Evolutionary conservation across 108 stramenopile genomes (phyloP).

Genomic region (Fragilariopsis cylindrus): DNA sequence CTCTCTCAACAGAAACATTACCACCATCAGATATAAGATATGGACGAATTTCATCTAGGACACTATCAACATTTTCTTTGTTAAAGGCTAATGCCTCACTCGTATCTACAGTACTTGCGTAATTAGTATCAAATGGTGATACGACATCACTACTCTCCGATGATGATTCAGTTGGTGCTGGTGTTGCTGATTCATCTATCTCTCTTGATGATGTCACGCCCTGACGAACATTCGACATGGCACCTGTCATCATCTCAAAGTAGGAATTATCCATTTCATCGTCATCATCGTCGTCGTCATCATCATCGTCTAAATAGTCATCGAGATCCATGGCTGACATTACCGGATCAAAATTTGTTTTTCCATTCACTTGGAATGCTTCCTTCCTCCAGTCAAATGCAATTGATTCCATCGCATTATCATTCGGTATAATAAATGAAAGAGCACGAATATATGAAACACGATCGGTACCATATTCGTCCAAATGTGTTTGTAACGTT

Average conservation of each 20-base stretch:
- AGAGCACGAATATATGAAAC: slow-evolving; percentile 72
- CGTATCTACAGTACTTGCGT: slow-evolving; percentile 14
- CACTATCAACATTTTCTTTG: slow-evolving; percentile 88
- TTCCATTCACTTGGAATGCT: slow-evolving; percentile 52
- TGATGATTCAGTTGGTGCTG: background rate
- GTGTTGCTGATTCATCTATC: background rate
- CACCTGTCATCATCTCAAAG: slow-evolving; percentile 62
- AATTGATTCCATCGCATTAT: slow-evolving; percentile 77
- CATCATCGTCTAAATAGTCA: slow-evolving; percentile 54
- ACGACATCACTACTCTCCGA: slow-evolving; percentile 33
- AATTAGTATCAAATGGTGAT: slow-evolving; percentile 56
- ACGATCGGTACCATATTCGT: slow-evolving; percentile 15
- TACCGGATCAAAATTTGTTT: slow-evolving; percentile 33
- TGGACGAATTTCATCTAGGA: slow-evolving; percentile 94
- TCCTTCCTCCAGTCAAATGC: slow-evolving; percentile 61
- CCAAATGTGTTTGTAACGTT: slow-evolving; percentile 29
- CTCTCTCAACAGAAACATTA: slow-evolving; percentile 85
- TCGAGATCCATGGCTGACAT: slow-evolving; percentile 30
- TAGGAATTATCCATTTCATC: slow-evolving; percentile 68
- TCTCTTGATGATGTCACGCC: background rate
- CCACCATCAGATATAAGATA: slow-evolving; percentile 96
- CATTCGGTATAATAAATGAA: slow-evolving; percentile 71
- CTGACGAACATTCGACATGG: slow-evolving; percentile 21
- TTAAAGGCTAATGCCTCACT: slow-evolving; percentile 64
- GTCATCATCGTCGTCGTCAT: slow-evolving; percentile 79